phyloP scores from a whole-genome alignment of 331 rosid species.

The Ulmus americana region DNA sequence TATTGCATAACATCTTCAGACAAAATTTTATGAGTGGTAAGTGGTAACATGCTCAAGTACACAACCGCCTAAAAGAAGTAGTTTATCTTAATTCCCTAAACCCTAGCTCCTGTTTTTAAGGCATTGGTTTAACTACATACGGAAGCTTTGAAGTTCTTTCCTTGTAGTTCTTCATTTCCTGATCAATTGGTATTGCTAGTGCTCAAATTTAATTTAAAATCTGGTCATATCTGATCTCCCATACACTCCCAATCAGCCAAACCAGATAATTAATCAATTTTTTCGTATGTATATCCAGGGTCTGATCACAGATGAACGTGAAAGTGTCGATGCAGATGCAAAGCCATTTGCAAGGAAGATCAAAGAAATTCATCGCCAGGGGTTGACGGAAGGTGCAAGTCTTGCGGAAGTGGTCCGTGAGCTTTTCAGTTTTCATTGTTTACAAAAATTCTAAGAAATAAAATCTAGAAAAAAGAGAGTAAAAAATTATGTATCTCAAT shows the following conservation, averaged over 20 bases:
- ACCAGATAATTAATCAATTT: slow-evolving; percentile 15
- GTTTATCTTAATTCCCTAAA: background rate
- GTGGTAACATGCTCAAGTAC: background rate
- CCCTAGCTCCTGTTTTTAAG: background rate
- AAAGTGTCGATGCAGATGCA: slow-evolving; percentile 78
- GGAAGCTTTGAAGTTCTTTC: background rate
- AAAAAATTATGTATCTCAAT: too few relatives aligned
- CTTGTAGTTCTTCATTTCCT: background rate
- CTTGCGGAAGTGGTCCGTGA: slow-evolving; percentile 89
- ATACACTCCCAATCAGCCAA: background rate
- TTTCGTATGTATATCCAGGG: slow-evolving; percentile 49
- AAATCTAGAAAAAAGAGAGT: background rate
- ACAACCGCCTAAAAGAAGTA: background rate
- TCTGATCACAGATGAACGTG: slow-evolving; percentile 81
- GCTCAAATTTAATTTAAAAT: background rate
- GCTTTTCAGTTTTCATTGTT: slow-evolving; percentile 9
- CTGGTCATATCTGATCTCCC: background rate
- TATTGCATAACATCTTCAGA: too few relatives aligned
- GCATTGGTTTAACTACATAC: background rate
- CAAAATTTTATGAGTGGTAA: background rate
- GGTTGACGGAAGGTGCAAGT: slow-evolving; percentile 88
- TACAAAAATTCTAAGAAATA: background rate
- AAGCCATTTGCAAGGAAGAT: slow-evolving; percentile 79
- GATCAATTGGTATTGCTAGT: background rate
- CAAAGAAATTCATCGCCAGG: slow-evolving; percentile 79